Conservation (phyloP, 805 yeast species). For the Naumovozyma castellii region DNA sequence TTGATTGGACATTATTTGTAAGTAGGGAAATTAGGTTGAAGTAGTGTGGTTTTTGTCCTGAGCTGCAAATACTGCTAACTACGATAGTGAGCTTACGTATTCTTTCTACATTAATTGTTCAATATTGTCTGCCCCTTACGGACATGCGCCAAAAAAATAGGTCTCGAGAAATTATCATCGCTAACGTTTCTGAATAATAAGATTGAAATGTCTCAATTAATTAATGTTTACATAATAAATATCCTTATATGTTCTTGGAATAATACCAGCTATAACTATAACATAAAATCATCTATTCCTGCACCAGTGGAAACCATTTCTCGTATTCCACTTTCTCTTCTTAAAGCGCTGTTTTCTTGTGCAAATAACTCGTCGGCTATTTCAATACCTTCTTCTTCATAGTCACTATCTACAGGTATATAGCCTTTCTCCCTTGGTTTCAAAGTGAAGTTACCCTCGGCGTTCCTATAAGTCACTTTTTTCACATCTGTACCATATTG, state of each 20-base stretch:
- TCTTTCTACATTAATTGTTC: background rate
- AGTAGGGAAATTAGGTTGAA: background rate
- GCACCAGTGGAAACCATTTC: slow-evolving; percentile 29
- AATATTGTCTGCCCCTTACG: background rate
- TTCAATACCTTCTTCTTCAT: slow-evolving; percentile 7
- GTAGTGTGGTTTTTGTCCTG: too few relatives aligned
- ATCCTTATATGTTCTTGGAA: too few relatives aligned
- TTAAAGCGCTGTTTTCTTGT: slow-evolving; percentile 13
- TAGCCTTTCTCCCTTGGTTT: slow-evolving; percentile 9
- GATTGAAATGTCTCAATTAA: too few relatives aligned
- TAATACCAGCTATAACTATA: slow-evolving; percentile 7
- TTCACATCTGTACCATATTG: background rate
- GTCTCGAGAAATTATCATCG: background rate
- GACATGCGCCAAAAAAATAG: background rate
- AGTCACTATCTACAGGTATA: background rate
- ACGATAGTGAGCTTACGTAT: too few relatives aligned
- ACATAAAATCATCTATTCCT: slow-evolving; percentile 29
- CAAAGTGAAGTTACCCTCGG: slow-evolving; percentile 25
- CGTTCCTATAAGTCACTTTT: slow-evolving; percentile 19
- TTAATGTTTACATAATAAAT: too few relatives aligned
- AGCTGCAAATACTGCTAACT: too few relatives aligned
- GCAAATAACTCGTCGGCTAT: slow-evolving; percentile 3
- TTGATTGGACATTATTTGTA: slow-evolving; percentile 46
- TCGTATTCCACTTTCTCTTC: slow-evolving; percentile 28
- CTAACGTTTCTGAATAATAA: background rate